These are phyloP conservation scores for Aspergillus bridgeri DNA, from an alignment of 495 filamentous ascomycete species.

Conservation along the genomic window DNA sequence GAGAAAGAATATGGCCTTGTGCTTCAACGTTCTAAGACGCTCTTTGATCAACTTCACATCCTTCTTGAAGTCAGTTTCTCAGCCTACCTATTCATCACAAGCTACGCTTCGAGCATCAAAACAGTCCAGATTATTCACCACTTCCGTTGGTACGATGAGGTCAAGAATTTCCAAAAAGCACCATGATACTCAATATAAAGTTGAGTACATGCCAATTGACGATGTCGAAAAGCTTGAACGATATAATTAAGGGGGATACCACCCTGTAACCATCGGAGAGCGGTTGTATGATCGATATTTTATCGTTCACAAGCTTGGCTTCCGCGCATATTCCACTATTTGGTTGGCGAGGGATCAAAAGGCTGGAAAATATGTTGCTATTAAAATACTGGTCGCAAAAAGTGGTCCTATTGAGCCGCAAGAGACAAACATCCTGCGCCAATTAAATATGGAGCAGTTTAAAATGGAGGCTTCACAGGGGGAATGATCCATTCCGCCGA, in stretches of 20 bases:
- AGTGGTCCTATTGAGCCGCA: not conserved
- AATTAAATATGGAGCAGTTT: not conserved
- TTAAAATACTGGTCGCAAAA: constrained; percentile 23
- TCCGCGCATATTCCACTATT: constrained; percentile 22
- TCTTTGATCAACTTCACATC: too few species aligned
- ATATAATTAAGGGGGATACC: constrained; percentile 19
- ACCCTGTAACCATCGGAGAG: constrained; percentile 19
- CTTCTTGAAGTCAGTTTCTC: too few species aligned
- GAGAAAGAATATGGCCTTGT: too few species aligned
- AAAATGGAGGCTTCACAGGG: constrained; percentile 7
- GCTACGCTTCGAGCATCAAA: too few species aligned
- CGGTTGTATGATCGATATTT: constrained; percentile 9
- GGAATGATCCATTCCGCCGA: constrained; percentile 17
- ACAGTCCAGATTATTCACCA: too few species aligned
- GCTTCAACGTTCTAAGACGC: too few species aligned
- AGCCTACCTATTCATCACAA: too few species aligned
- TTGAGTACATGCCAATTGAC: constrained; percentile 11
- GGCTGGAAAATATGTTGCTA: constrained; percentile 18
- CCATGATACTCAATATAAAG: too few species aligned
- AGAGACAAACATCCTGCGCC: constrained; percentile 15
- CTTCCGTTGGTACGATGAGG: too few species aligned
- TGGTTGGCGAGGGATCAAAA: constrained; percentile 23
- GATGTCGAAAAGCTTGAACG: constrained; percentile 14
- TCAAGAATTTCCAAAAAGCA: too few species aligned
- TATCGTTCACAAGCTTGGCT: constrained; percentile 23